Percentiles rank a stretch among this genome's conserved stretches.
phyloP scores from a whole-genome alignment of 1,284 basidiomycete species.

The Schizopora paradoxa region DNA sequence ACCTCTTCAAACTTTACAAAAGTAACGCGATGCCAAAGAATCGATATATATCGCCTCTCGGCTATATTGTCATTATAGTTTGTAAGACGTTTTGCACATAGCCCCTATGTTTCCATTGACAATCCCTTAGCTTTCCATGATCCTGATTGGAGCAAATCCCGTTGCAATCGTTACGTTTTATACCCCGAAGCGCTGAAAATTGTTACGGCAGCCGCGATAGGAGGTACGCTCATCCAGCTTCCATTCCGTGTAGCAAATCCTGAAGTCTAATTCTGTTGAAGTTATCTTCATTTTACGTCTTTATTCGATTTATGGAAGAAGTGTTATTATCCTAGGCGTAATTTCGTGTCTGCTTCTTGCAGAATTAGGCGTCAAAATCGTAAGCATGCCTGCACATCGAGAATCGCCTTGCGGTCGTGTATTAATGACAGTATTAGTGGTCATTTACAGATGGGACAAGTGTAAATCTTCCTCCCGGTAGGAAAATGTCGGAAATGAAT shows the following conservation, averaged over 20 bases:
- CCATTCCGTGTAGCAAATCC: no score
- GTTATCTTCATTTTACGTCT: conserved; percentile 14
- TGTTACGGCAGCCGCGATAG: conserved; percentile 12
- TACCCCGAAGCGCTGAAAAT: conserved; percentile 15
- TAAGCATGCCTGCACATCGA: conserved; percentile 1
- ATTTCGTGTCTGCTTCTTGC: conserved; percentile 9
- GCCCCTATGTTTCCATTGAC: neutral
- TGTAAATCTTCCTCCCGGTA: conserved; percentile 13
- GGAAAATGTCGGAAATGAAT: neutral
- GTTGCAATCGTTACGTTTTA: conserved; percentile 14
- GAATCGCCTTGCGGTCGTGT: neutral
- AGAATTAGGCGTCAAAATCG: conserved; percentile 15
- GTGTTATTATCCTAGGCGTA: conserved; percentile 1
- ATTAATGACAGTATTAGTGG: conserved; percentile 10
- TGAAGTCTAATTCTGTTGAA: no score
- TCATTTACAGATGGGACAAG: conserved; percentile 16
- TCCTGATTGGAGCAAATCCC: conserved; percentile 13
- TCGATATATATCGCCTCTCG: conserved; percentile 15
- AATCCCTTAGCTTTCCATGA: conserved; percentile 6
- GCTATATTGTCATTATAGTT: conserved; percentile 13
- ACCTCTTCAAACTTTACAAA: neutral
- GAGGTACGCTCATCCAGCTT: conserved; percentile 6
- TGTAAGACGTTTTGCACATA: neutral
- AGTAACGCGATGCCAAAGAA: conserved; percentile 1
- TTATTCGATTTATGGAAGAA: conserved; percentile 15